Conservation (phyloP, 257 asterid genomes). For the Cynanchum wilfordii region DNA sequence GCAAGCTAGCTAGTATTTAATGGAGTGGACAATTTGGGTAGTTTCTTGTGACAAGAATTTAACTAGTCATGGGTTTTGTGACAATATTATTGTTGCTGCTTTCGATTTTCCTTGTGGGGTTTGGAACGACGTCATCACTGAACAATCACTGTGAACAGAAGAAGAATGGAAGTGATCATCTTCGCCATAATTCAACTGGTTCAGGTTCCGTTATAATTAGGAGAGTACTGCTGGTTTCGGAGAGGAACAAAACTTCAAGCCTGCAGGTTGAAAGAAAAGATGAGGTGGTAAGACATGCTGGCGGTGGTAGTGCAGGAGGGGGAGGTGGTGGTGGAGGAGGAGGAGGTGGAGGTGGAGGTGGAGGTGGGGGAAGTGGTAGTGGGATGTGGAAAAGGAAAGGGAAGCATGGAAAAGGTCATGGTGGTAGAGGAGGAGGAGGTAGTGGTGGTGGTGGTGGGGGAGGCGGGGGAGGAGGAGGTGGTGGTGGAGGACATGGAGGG, state of each 20-base stretch:
- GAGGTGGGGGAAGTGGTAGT: constrained; percentile 4
- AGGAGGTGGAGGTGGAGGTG: not conserved
- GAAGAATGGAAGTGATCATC: constrained; percentile 9
- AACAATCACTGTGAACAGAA: constrained; percentile 7
- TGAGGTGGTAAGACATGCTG: constrained; percentile 7
- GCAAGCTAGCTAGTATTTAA: constrained; percentile 15
- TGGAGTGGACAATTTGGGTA: not conserved
- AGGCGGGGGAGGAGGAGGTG: not conserved
- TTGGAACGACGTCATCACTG: constrained; percentile 14
- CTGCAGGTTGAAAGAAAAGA: constrained; percentile 10
- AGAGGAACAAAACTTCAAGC: constrained; percentile 21
- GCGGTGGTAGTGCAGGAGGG: constrained; percentile 1
- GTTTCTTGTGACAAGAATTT: not conserved
- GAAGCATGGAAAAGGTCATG: constrained; percentile 7
- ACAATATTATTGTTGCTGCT: constrained; percentile 12
- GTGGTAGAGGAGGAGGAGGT: constrained; percentile 7
- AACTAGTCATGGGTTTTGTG: constrained; percentile 10
- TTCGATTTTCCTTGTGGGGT: constrained; percentile 22
- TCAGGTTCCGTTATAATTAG: not conserved
- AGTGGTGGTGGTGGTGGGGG: constrained; percentile 16
- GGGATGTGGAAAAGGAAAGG: constrained; percentile 15
- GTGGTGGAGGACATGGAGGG: not conserved
- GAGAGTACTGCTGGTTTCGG: not conserved
- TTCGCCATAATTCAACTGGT: not conserved
- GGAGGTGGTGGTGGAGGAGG: constrained; percentile 9